Evolutionary conservation across 306 rosid species (phyloP), one percentile per base, ranked within the genome.

Genomic region (Fragaria nilgerrensis): DNA sequence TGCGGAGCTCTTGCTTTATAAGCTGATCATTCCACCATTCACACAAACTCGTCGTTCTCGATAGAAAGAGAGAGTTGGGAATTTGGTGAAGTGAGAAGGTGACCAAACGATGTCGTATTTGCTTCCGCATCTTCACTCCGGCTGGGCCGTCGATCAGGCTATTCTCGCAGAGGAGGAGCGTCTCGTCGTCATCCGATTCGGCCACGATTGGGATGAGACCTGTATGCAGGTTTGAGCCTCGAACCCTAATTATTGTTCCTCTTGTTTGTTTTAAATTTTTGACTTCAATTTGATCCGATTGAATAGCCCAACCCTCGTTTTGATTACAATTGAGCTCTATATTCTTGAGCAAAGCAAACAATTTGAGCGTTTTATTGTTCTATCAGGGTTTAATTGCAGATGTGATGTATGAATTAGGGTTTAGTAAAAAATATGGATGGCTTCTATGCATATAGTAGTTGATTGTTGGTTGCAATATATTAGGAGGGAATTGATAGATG

Each of bases 121-220:
- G 84, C 83, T 92, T 68, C 97, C 95, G 9, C 97, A 92, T 84
- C 87, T 92, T 77, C 97, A 92, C 84, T 92, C 97, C 0, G 95
- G 78, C 14, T 75, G 78, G 78, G 78, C 78, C 78, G 95, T 92
- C 5, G 97, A 92, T 77, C 97, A 90, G 70, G 91, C 97, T n/a
- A 92, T 92, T 77, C 93, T 92, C 12, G 91, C 93, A 0, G 95
- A 92, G 78, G 97, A 92, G 77, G 95, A 92, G 75, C 95, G 97
- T 36, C 93, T 92, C 8, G 97, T 92, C 32, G 89, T 92, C 53
- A 92, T 92, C 80, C 90, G 97, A 11, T 92, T 92, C 56, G 97
- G 97, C 61, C 97, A 90, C 70, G 97, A 88, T 48, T 90, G 97
- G 95, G 95, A 92, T 19, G 97, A 91, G 27, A 91, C 97, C 78